These are phyloP conservation scores for Melaleuca alternifolia DNA, from an alignment of 345 rosid genomes.

Conservation along the genomic window DNA sequence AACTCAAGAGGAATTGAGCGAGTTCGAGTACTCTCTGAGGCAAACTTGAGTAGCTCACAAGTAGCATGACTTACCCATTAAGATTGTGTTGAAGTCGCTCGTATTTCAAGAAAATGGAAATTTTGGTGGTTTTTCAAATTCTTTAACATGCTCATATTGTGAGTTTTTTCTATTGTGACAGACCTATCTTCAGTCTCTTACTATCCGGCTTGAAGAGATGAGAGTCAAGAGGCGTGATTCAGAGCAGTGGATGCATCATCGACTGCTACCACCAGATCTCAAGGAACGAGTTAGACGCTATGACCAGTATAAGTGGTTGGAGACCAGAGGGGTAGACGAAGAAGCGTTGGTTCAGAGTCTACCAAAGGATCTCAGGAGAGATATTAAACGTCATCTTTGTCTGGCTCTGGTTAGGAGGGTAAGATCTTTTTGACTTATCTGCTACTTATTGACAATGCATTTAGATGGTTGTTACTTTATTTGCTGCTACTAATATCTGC, in stretches of 20 bases:
- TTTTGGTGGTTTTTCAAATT: neutral
- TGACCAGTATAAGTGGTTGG: slow-evolving; percentile 97
- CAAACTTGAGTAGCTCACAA: neutral
- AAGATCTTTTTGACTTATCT: slow-evolving; percentile 10
- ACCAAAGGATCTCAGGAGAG: slow-evolving; percentile 93
- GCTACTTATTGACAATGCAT: neutral
- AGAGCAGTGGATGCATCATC: slow-evolving; percentile 99
- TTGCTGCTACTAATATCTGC: neutral
- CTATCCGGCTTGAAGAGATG: slow-evolving; percentile 96
- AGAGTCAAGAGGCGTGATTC: slow-evolving; percentile 96
- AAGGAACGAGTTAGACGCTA: slow-evolving; percentile 85
- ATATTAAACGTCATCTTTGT: slow-evolving; percentile 94
- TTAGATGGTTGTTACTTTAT: neutral
- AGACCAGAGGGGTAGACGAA: slow-evolving; percentile 94
- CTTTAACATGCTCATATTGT: neutral
- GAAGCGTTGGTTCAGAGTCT: slow-evolving; percentile 76
- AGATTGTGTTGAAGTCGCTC: neutral
- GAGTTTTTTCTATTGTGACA: slow-evolving; percentile 18
- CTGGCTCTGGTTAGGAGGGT: slow-evolving; percentile 88
- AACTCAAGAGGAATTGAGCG: neutral
- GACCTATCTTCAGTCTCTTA: slow-evolving; percentile 97
- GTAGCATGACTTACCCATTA: neutral
- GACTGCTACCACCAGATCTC: slow-evolving; percentile 80
- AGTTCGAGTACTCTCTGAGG: neutral
- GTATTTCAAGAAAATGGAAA: neutral